Percentiles rank a stretch among this genome's conserved stretches.
Conservation (phyloP, 2,329 filamentous ascomycete genomes). For the Amesomyces nigricolor region DNA sequence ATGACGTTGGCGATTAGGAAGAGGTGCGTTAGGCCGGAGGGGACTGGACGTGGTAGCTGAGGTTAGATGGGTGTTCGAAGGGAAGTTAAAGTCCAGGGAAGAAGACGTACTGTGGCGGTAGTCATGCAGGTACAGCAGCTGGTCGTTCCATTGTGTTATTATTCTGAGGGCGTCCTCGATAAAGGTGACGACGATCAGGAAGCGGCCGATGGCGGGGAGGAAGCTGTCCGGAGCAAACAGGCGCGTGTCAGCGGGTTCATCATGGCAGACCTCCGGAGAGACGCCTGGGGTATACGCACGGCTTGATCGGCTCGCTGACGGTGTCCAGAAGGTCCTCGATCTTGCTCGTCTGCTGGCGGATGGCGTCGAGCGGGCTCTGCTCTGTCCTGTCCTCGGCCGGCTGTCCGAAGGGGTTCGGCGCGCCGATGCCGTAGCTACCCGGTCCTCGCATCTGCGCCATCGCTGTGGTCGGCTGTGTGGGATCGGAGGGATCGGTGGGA, state of each 20-base stretch:
- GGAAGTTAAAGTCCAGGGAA: too few species aligned
- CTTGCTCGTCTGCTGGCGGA: conserved; percentile 94
- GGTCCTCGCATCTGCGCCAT: conserved; percentile 55
- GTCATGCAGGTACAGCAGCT: conserved; percentile 86
- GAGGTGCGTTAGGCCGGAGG: conserved; percentile 78
- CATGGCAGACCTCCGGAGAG: background rate
- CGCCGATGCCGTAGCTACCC: conserved; percentile 77
- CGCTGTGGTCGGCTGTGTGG: conserved; percentile 9
- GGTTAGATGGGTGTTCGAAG: background rate
- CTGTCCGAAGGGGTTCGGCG: conserved; percentile 62
- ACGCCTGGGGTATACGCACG: conserved; percentile 52
- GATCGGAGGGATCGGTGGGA: background rate
- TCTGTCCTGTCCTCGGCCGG: conserved; percentile 51
- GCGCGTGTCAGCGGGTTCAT: conserved; percentile 23
- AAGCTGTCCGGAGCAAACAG: conserved; percentile 52
- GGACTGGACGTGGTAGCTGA: conserved; percentile 53
- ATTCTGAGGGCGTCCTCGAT: conserved; percentile 94
- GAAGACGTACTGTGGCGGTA: conserved; percentile 74
- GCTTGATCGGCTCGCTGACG: conserved; percentile 84
- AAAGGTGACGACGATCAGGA: conserved; percentile 97
- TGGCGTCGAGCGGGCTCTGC: conserved; percentile 77
- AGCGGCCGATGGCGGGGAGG: conserved; percentile 89
- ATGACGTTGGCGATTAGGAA: conserved; percentile 90
- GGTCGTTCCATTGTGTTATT: conserved; percentile 94
- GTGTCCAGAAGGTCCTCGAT: conserved; percentile 91